phyloP scores from a whole-genome alignment of 1,284 basidiomycete species.

The Trichosporon asahii region DNA sequence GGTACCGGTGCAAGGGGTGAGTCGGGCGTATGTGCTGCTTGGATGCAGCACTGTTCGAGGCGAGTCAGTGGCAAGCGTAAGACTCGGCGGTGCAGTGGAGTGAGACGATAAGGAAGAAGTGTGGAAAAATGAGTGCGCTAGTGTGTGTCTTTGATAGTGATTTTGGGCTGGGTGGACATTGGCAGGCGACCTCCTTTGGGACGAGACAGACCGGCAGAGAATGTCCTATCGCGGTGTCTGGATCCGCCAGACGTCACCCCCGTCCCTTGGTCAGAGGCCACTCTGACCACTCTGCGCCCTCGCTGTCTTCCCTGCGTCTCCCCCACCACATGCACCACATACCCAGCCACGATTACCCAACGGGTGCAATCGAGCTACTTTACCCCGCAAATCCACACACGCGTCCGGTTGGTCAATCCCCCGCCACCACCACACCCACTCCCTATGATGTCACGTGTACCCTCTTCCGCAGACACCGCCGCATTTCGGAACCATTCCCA shows the following conservation, averaged over 20 bases:
- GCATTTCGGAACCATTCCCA: neutral
- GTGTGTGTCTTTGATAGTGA: neutral
- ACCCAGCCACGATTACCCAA: neutral
- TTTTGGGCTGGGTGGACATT: neutral
- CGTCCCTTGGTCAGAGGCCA: neutral
- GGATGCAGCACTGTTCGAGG: neutral
- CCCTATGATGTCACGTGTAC: constrained; percentile 4
- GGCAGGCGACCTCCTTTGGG: neutral
- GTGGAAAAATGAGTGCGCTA: neutral
- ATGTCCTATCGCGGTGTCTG: neutral
- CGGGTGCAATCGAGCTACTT: neutral
- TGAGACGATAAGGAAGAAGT: neutral
- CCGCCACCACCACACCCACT: neutral
- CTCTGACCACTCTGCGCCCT: neutral
- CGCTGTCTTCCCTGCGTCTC: neutral
- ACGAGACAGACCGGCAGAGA: neutral
- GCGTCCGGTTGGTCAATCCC: neutral
- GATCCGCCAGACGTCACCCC: neutral
- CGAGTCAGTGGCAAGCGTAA: neutral
- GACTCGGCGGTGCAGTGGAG: neutral
- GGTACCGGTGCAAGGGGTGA: neutral
- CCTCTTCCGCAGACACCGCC: neutral
- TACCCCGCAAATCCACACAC: neutral
- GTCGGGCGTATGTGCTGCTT: neutral
- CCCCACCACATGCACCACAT: neutral